Evolutionary conservation across 169 alveolate genomes (phyloP).

Genomic region (Babesia sp.): DNA sequence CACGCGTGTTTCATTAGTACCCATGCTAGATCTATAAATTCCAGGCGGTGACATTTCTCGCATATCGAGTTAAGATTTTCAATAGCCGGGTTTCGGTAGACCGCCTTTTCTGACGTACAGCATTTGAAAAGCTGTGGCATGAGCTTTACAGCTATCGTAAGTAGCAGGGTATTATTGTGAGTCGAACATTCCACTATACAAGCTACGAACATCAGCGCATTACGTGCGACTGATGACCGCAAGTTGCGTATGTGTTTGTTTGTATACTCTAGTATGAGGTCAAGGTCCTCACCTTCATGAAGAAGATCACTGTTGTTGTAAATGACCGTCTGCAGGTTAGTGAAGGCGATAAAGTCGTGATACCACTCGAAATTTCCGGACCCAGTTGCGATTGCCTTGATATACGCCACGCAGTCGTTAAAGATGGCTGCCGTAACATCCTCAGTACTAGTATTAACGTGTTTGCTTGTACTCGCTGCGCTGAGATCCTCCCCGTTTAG

Average conservation of each 20-base stretch:
- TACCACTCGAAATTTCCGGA: constrained; percentile 34
- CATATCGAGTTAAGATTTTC: not conserved
- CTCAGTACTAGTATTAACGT: not conserved
- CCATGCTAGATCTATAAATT: constrained; percentile 13
- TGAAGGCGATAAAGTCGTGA: constrained; percentile 50
- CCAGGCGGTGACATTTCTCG: not conserved
- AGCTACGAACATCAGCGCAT: constrained; percentile 24
- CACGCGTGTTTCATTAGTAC: constrained; percentile 7
- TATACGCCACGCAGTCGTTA: constrained; percentile 26
- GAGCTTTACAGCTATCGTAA: constrained; percentile 6
- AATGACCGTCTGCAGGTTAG: constrained; percentile 59
- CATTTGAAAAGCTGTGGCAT: constrained; percentile 33
- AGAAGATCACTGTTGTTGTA: constrained; percentile 18
- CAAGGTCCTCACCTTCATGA: constrained; percentile 1
- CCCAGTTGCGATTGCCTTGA: not conserved
- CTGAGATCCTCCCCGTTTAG: not conserved
- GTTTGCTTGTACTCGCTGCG: not conserved
- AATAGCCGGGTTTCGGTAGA: constrained; percentile 41
- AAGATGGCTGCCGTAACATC: not conserved
- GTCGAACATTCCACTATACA: constrained; percentile 2
- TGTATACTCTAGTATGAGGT: constrained; percentile 24
- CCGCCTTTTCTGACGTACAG: constrained; percentile 48
- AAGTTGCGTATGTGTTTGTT: constrained; percentile 36
- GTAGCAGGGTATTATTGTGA: not conserved
- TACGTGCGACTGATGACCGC: constrained; percentile 56